A percentile compares a stretch with the other conserved stretches of the same genome.
Evolutionary conservation across 2,329 filamentous ascomycete species (phyloP).

Genomic region (Ceratocystis cubensis): DNA sequence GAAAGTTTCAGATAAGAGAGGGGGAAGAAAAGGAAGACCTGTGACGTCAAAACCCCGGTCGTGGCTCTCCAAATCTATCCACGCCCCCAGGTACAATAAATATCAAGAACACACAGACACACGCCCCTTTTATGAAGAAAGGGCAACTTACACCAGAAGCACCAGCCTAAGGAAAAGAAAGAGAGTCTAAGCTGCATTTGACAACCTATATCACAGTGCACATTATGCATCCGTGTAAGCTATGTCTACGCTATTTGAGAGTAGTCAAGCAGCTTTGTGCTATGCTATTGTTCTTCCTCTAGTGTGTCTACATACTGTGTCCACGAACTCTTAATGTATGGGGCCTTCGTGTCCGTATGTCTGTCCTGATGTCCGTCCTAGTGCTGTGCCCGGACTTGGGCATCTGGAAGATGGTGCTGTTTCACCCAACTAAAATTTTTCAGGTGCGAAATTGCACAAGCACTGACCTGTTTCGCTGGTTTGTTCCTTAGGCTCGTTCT

Average conservation of each 20-base stretch:
- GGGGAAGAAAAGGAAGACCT: neutral
- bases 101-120: neutral
- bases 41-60: neutral
- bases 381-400: too few relatives aligned
- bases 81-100: neutral
- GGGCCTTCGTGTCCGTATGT: too few relatives aligned
- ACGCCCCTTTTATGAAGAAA: neutral
- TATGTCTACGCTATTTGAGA: neutral
- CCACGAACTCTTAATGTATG: too few relatives aligned
- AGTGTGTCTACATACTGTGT: too few relatives aligned
- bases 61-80: neutral
- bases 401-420: neutral
- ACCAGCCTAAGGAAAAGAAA: neutral
- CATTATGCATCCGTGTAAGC: neutral
- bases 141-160: neutral
- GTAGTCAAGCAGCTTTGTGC: neutral
- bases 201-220: neutral
- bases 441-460: neutral
- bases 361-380: too few relatives aligned
- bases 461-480: neutral
- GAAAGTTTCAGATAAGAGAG: neutral
- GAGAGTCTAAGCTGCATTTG: neutral
- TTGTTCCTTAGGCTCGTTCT: neutral
- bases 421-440: neutral
- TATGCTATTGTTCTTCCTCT: neutral